Base-by-base conservation (phyloP, 805 yeast species). In the Sungouiella thailandica region DNA sequence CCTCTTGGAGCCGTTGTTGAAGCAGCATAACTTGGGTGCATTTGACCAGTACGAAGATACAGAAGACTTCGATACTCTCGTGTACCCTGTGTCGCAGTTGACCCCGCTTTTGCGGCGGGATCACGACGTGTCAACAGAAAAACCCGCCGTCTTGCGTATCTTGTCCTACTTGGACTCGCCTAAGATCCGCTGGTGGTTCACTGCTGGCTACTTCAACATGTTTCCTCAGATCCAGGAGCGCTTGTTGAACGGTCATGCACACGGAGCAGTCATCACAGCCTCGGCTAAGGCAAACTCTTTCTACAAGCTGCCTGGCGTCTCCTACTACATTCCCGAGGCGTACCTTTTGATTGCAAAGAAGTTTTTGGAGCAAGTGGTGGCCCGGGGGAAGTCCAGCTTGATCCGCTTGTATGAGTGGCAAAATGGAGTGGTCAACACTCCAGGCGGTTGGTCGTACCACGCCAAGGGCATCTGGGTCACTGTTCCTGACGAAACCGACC, bases 161-260 rank as follows among this genome's bases (percentile, higher is more conserved):
- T 62, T 85, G 26, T 70, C 85, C 3, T 69, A 68, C 38, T 62
- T 76, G 31, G 76, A 76, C 48, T 64, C 77, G 25, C 69, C 77
- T 17, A 50, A 60, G 9, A 70, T 80, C 17, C 70, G 68, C 33
- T 90, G 96, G 94, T 74, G 84, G 44, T 80, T 93, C 49, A 93
- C 98, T 0, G 96, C 97, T 0, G 98, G 98, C 2, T 93, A 93
- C 56, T 93, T 93, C 67, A 93, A 93, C 57, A 81, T 93, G 77
- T 74, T 81, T 25, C 85, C 94, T 1, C 78, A 78, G 25, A 80
- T 85, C 33, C 79, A 76, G 50, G 59, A 62, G 11, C 65, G 70
- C 17, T 64, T 93, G 18, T 53, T 86, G 22, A 60, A 67, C 23
- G 72, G 85, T 1, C 66, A 62, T 9, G 80, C 89, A 1, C 37